phyloP scores from a whole-genome alignment of 352 stramenopile species.

The Phytophthora tubulina region DNA sequence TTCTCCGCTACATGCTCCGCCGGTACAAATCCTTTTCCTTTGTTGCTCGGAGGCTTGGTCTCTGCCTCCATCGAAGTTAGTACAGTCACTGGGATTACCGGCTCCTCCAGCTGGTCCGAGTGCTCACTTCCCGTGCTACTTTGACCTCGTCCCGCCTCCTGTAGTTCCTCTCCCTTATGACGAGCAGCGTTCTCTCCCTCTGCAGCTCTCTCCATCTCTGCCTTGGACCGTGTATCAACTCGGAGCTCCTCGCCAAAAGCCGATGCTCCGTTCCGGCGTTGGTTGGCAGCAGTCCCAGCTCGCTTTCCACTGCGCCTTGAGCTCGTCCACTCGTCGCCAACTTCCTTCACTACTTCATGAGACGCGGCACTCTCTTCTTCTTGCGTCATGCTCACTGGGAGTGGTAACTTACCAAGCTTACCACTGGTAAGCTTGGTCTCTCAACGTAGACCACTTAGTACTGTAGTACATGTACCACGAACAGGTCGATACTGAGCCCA shows the following conservation, averaged over 20 bases:
- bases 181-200: constrained; percentile 1
- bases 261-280: neutral
- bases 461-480: neutral
- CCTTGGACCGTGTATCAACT: constrained; percentile 18
- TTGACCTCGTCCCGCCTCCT: neutral
- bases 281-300: constrained; percentile 6
- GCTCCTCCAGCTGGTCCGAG: constrained; percentile 28
- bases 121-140: constrained; percentile 22
- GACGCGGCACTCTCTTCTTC: constrained; percentile 17
- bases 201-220: neutral
- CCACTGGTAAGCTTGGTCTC: too few species aligned
- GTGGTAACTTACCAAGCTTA: too few species aligned
- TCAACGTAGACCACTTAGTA: neutral
- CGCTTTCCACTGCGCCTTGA: constrained; percentile 32
- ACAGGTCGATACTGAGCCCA: constrained; percentile 24
- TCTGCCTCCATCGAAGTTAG: constrained; percentile 31
- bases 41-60: constrained; percentile 22
- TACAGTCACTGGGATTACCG: constrained; percentile 34
- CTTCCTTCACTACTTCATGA: constrained; percentile 4
- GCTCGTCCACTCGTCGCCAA: constrained; percentile 39
- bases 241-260: constrained; percentile 18
- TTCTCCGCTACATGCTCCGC: constrained; percentile 29
- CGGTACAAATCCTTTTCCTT: neutral
- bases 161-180: constrained; percentile 1
- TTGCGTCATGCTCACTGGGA: constrained; percentile 5